A percentile compares a stretch with the other conserved stretches of the same genome.
Conservation (phyloP, 2,329 filamentous ascomycete genomes). For the Chaetothyriales sp. region DNA sequence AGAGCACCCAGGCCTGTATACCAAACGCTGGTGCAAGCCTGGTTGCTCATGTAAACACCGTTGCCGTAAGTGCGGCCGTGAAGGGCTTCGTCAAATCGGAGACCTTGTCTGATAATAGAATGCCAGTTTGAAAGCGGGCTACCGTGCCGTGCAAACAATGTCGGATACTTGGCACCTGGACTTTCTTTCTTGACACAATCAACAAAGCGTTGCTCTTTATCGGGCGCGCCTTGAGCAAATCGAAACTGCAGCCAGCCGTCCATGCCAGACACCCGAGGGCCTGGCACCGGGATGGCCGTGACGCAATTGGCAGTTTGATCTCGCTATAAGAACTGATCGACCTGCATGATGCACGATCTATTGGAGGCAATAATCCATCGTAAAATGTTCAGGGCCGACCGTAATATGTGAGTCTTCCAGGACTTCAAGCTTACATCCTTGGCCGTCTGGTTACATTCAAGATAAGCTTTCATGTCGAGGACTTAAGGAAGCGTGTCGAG, state of each 20-base stretch:
- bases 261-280: slow-evolving; percentile 46
- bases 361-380: slow-evolving; percentile 88
- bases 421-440: slow-evolving; percentile 30
- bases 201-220: slow-evolving; percentile 67
- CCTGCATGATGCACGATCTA: slow-evolving; percentile 69
- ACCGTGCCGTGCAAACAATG: slow-evolving; percentile 78
- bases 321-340: slow-evolving; percentile 33
- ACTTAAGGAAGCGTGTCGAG: slow-evolving; percentile 29
- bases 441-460: slow-evolving; percentile 25
- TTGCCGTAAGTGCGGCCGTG: slow-evolving; percentile 63
- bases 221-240: slow-evolving; percentile 75
- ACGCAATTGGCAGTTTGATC: slow-evolving; percentile 11
- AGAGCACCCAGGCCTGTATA: slow-evolving; percentile 31
- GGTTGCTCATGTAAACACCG: slow-evolving; percentile 65
- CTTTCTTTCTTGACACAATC: slow-evolving; percentile 42
- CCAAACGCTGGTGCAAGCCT: slow-evolving; percentile 41
- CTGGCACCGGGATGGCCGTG: neutral
- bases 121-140: slow-evolving; percentile 72
- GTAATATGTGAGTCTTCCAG: slow-evolving; percentile 49
- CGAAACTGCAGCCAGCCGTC: slow-evolving; percentile 63
- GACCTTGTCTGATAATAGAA: slow-evolving; percentile 67
- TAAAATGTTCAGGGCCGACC: slow-evolving; percentile 53
- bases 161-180: slow-evolving; percentile 41
- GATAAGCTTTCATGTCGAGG: slow-evolving; percentile 31
- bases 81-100: slow-evolving; percentile 51